Percentiles rank a stretch among this genome's conserved stretches.
These are phyloP conservation scores for Saccharomycopsis sp. DNA, from an alignment of 805 yeast species.

Conservation along the genomic window DNA sequence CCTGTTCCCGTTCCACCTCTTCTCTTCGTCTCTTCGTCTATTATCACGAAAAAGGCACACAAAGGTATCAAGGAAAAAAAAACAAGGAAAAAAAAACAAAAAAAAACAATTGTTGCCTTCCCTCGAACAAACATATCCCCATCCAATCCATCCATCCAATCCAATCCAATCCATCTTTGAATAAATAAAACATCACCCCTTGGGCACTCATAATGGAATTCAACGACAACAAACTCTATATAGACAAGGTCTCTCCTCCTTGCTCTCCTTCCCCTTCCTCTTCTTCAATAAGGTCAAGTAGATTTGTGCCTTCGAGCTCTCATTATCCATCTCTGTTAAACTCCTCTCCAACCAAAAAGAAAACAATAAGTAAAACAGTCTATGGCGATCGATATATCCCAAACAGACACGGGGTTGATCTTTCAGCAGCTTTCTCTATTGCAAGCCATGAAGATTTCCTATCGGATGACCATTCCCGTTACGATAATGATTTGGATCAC, in stretches of 20 bases:
- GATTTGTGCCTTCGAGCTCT: background rate
- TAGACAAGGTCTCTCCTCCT: conserved; percentile 7
- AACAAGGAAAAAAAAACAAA: too few relatives aligned
- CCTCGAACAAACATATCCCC: too few relatives aligned
- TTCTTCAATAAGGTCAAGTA: background rate
- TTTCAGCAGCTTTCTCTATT: conserved; percentile 71
- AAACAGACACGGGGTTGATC: conserved; percentile 71
- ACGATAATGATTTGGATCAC: too few relatives aligned
- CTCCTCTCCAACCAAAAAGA: conserved; percentile 4
- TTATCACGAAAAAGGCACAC: too few relatives aligned
- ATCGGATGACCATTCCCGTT: too few relatives aligned
- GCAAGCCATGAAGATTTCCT: conserved; percentile 23
- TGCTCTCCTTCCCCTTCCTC: conserved; percentile 5
- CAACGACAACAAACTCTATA: background rate
- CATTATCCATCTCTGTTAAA: background rate
- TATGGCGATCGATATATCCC: conserved; percentile 88
- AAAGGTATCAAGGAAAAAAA: too few relatives aligned
- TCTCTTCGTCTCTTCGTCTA: too few relatives aligned
- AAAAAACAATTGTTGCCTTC: too few relatives aligned
- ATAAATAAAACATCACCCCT: too few relatives aligned
- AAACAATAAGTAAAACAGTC: conserved; percentile 32
- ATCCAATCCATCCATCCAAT: too few relatives aligned
- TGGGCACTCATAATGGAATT: conserved; percentile 3
- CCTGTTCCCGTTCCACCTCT: too few relatives aligned
- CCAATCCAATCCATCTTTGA: too few relatives aligned